phyloP scores from a whole-genome alignment of 108 stramenopile species.

The Pseudonitzschia pungens region DNA sequence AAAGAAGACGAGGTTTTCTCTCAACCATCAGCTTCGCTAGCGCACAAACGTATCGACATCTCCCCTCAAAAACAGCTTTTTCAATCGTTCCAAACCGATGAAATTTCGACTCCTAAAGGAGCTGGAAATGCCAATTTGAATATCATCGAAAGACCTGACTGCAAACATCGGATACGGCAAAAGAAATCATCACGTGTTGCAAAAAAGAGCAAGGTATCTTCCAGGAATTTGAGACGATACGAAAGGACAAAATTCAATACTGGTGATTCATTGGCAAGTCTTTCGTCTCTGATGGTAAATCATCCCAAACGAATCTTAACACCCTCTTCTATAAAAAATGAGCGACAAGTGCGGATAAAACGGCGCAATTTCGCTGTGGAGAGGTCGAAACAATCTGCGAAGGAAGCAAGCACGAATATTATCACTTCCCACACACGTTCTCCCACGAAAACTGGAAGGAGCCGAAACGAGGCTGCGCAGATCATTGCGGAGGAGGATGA shows the following conservation, averaged over 20 bases:
- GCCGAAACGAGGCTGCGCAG: not conserved
- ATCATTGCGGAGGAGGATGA: not conserved
- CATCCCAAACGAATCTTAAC: not conserved
- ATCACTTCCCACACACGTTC: too few relatives aligned
- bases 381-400: not conserved
- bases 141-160: too few relatives aligned
- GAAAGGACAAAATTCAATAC: not conserved
- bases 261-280: slow-evolving; percentile 6
- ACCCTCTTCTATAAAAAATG: not conserved
- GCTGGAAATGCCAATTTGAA: too few relatives aligned
- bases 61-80: too few relatives aligned
- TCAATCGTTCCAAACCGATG: too few relatives aligned
- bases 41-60: too few relatives aligned
- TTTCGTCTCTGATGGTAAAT: not conserved
- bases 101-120: too few relatives aligned
- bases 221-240: not conserved
- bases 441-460: too few relatives aligned
- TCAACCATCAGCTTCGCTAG: too few relatives aligned
- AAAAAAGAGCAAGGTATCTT: not conserved
- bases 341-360: not conserved
- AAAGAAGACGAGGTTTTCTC: too few relatives aligned
- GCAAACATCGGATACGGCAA: too few relatives aligned
- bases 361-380: not conserved
- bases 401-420: too few relatives aligned
- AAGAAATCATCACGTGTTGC: not conserved